Evolutionary conservation across 352 stramenopile species (phyloP), one percentile per base, ranked within the genome.

Genomic region (Globisporangium okanoganense): DNA sequence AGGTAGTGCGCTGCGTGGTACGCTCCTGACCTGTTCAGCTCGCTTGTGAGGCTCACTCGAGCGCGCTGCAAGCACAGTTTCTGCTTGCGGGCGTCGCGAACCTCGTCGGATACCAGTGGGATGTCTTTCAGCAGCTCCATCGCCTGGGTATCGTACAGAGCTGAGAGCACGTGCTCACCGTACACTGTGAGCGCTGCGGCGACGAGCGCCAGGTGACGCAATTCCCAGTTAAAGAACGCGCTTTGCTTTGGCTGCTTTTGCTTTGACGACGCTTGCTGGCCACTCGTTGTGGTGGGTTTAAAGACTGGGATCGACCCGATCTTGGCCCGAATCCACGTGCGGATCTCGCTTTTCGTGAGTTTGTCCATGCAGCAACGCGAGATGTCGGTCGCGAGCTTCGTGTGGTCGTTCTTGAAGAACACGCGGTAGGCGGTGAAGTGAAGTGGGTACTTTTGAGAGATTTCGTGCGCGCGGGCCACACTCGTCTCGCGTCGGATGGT

Each of bases 1-100:
- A 62, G 24, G 56, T 62, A 62, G 18, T 62, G 56, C 0, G 56
- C 56, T 22, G 56, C 56, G 45, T 62, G 56, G 20, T 27, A 60
- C 12, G 16, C 33, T 16, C 33, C 38, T 18, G 6, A 40, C 20
- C 7, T n/a, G 48, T 8, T 16, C 18, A 31, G 7, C n/a, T 40
- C 36, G 13, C 25, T 14, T 38, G 27, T n/a, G 48, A n/a, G n/a
- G 6, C 13, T 40, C 27, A 31, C 18, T 27, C 27, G 45, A 41
- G 56, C n/a, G 56, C 33, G 31, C 45, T 50, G 47, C 5, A 62
- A 31, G 16, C 56, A 62, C 24, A 41, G 5, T 25, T 27, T 44
- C 56, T 62, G 56, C 22, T 53, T 24, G 20, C 56, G 12, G 14
- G 56, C 9, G 18, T 50, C 44, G 4, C 56, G 56, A 0, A 62